A percentile compares a stretch with the other conserved stretches of the same genome.
phyloP scores from a whole-genome alignment of 331 rosid genomes.

The Ulmus americana region DNA sequence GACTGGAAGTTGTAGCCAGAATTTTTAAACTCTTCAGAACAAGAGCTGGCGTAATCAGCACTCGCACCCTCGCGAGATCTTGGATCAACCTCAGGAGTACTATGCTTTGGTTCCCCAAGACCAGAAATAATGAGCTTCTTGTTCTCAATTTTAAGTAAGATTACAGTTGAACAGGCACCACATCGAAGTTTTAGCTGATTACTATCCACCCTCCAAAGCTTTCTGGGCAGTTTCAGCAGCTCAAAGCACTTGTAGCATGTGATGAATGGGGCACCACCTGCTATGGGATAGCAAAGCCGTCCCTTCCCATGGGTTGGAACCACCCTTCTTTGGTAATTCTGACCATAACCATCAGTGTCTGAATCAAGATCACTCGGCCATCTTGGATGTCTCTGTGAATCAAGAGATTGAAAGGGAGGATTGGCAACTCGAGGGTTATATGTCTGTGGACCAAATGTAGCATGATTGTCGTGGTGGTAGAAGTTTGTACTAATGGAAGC shows the following conservation, averaged over 20 bases:
- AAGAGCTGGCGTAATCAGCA: conserved; percentile 18
- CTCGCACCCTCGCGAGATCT: conserved; percentile 8
- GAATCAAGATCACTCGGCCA: conserved; percentile 28
- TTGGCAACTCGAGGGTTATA: conserved; percentile 13
- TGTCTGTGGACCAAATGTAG: conserved; percentile 6
- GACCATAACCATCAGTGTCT: conserved; percentile 19
- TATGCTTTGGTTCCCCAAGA: conserved; percentile 20
- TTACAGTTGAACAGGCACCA: conserved; percentile 45
- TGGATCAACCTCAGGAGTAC: conserved; percentile 19
- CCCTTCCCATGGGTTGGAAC: conserved; percentile 11
- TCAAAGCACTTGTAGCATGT: conserved; percentile 41
- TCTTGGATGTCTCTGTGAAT: conserved; percentile 17
- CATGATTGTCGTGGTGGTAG: conserved; percentile 16
- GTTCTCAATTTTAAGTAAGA: conserved; percentile 27
- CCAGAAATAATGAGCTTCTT: conserved; percentile 30
- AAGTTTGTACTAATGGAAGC: conserved; percentile 25
- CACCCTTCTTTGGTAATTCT: conserved; percentile 11
- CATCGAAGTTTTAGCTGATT: conserved; percentile 35
- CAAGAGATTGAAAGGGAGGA: conserved; percentile 12
- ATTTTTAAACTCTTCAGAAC: conserved; percentile 27
- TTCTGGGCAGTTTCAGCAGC: conserved; percentile 41
- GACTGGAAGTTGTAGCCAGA: conserved; percentile 17
- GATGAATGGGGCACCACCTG: conserved; percentile 47
- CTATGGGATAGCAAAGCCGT: conserved; percentile 26
- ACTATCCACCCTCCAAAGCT: conserved; percentile 14